Percentiles rank a stretch among this genome's conserved stretches.
Evolutionary conservation across 169 alveolate genomes (phyloP).

Genomic region (Cryptosporidium parvum): DNA sequence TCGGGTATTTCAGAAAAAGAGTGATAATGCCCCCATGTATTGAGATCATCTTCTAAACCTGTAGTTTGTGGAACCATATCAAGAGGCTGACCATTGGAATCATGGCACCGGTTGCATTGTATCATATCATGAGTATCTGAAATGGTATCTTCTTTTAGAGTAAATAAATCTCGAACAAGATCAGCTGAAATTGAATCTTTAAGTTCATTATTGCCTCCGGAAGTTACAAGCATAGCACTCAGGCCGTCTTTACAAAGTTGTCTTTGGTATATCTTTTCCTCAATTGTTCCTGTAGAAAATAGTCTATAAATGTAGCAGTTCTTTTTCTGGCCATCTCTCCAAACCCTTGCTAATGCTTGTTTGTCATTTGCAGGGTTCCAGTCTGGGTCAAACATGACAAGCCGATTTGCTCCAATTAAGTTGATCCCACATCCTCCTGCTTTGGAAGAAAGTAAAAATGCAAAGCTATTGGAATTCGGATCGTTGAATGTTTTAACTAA

Average conservation of each 20-base stretch:
- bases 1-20: conserved; percentile 35
- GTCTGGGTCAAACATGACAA: conserved; percentile 97
- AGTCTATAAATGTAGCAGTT: conserved; percentile 95
- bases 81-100: neutral
- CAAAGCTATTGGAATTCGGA: conserved; percentile 87
- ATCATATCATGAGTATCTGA: conserved; percentile 88
- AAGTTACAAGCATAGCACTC: conserved; percentile 89
- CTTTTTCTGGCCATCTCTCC: conserved; percentile 98
- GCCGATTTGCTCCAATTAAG: conserved; percentile 96
- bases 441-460: conserved; percentile 94
- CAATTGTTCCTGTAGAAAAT: conserved; percentile 97
- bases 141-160: conserved; percentile 80
- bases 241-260: conserved; percentile 85
- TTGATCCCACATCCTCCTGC: conserved; percentile 99
- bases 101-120: conserved; percentile 82
- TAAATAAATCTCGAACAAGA: conserved; percentile 83
- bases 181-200: conserved; percentile 84
- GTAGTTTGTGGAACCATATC: conserved; percentile 65
- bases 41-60: conserved; percentile 57
- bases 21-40: conserved; percentile 74
- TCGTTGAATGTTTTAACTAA: conserved; percentile 89
- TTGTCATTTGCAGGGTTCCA: conserved; percentile 99
- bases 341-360: conserved; percentile 96
- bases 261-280: conserved; percentile 95
- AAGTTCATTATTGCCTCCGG: conserved; percentile 82